A percentile compares a stretch with the other conserved stretches of the same genome.
Evolutionary conservation across 305 asterid genomes (phyloP).

Genomic region (Ajuga reptans): DNA sequence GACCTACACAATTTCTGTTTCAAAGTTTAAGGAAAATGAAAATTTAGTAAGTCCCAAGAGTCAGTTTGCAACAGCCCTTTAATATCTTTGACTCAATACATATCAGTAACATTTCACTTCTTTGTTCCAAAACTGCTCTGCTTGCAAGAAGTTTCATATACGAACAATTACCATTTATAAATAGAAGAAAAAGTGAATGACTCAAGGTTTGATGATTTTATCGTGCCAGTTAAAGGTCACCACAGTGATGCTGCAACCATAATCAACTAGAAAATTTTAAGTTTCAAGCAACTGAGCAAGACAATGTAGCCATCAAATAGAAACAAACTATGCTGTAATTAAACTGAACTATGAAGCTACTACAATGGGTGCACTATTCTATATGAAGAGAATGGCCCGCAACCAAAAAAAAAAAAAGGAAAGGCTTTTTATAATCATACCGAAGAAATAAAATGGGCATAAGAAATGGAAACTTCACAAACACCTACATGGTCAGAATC

Average conservation of each 20-base stretch:
- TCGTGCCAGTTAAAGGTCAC: neutral
- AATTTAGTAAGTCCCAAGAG: too few species aligned
- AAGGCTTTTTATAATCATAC: neutral
- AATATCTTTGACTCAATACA: too few species aligned
- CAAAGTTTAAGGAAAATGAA: too few species aligned
- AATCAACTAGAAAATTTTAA: neutral
- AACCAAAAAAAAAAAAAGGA: neutral
- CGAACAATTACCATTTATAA: neutral
- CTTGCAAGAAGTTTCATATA: neutral
- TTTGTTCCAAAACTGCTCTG: too few species aligned
- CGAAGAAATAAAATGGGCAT: conserved; percentile 3
- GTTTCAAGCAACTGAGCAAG: neutral
- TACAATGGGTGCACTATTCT: neutral
- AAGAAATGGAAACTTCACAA: conserved; percentile 21
- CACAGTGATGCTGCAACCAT: neutral
- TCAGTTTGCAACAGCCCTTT: too few species aligned
- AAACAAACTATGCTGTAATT: neutral
- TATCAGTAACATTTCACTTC: too few species aligned
- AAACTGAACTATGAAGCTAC: conserved; percentile 15
- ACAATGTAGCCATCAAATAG: neutral
- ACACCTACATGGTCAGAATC: conserved; percentile 60
- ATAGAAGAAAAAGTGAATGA: neutral
- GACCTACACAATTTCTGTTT: too few species aligned
- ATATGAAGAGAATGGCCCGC: neutral
- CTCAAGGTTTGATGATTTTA: neutral